Base-by-base conservation (phyloP, 2,329 filamentous ascomycete species). In the Chalaropsis ovoidea region DNA sequence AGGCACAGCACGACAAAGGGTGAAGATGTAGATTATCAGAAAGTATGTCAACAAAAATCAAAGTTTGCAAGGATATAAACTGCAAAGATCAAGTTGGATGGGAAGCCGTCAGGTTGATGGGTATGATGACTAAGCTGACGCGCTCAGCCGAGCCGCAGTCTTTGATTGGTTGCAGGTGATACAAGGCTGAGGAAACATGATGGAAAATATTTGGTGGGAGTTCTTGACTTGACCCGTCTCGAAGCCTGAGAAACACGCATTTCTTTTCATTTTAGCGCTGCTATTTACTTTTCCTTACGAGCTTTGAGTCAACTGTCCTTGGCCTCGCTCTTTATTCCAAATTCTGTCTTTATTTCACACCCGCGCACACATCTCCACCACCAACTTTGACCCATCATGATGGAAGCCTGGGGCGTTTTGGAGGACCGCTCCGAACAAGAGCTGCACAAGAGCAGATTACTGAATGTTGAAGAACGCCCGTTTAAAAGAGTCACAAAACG, bases 391-490 rank as follows among this genome's bases (percentile, higher is more conserved):
- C 11, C 24, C 56, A 66, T 35, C 17, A 70, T 63, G 65, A 79
- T 80, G 78, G 72, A 78, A 24, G 74, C 75, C 61, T 91, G 86
- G 79, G 80, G 82, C 56, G 78, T 92, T 61, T 79, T 95, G 61
- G 86, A 90, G 65, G 87, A 88, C 70, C 81, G 82, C 69, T 87
- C 90, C 69, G 88, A 91, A 77, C 87, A 90, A 74, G 86, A 90
- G 69, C 86, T 96, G 45, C 93, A 96, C 78, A 93, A 92, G 72
- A 82, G 83, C 39, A 89, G 93, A 52, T 87, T 96, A 3, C 82
- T 96, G 45, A 89, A 89, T 69, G 87, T 96, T 68, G 93, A 97
- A 78, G 90, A 95, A 73, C 91, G 91, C 67, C 90, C 91, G 0
- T 96, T 95, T 78, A 90, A 90, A 74, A 87, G 92, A 68, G 85